Evolutionary conservation across 345 rosid species (phyloP).

Genomic region (Arabis alpina): DNA sequence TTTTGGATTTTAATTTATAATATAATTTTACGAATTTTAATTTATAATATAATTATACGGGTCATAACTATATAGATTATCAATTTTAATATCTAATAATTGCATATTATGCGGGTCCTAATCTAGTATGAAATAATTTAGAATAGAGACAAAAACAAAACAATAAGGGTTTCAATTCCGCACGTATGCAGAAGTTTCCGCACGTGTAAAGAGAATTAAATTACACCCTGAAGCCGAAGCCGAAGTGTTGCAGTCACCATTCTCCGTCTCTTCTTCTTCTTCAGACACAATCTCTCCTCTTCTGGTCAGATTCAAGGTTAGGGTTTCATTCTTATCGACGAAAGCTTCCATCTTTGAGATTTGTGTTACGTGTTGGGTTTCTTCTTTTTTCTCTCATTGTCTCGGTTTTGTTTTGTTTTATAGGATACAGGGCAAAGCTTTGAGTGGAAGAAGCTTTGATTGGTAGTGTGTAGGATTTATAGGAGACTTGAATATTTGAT

Average conservation of each 20-base stretch:
- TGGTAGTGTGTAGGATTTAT: no score
- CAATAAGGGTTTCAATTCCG: conserved; percentile 26
- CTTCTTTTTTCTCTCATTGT: background rate
- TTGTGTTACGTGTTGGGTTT: background rate
- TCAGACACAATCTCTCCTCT: conserved; percentile 22
- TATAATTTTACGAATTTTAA: no score
- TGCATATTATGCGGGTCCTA: no score
- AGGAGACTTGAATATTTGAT: no score
- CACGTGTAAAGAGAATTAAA: conserved; percentile 17
- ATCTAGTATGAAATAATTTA: no score
- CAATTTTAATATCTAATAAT: no score
- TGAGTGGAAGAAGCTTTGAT: conserved; percentile 1
- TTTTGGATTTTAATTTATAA: no score
- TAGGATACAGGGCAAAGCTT: background rate
- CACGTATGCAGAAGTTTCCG: conserved; percentile 12
- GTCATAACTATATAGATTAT: no score
- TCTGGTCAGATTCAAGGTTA: conserved; percentile 29
- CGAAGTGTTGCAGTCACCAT: conserved; percentile 32
- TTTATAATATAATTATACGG: no score
- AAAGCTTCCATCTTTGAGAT: conserved; percentile 19
- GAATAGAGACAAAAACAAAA: no score
- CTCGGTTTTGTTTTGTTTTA: conserved; percentile 1
- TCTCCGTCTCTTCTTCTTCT: conserved; percentile 17
- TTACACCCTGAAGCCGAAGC: conserved; percentile 22
- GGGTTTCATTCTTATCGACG: conserved; percentile 1